Evolutionary conservation across 331 rosid genomes (phyloP), one percentile per base, ranked within the genome.

Genomic region (Arachis monticola): DNA sequence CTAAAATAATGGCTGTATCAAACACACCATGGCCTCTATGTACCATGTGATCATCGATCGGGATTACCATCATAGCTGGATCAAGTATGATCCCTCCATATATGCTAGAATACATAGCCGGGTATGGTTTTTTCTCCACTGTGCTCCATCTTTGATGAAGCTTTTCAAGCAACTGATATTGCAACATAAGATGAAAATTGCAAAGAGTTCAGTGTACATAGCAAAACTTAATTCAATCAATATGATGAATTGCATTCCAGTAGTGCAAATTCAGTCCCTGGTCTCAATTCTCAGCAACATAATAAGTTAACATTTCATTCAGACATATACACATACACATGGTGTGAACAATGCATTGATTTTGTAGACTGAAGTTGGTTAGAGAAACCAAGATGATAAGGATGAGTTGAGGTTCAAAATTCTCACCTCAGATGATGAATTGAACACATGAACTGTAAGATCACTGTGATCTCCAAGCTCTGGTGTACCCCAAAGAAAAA

Each of bases 41-140:
- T 59, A 91, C 93, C 97, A 91, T 91, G 87, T 87, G 97, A 86
- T 91, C 97, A 61, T 91, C 96, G 0, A 91, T 76, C 63, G 93
- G 97, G 77, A 91, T 82, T 32, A 85, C 86, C 97, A 91, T 91
- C 93, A 91, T 6, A 59, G 96, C 89, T 17, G 97, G 99, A 82
- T 92, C 99, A 69, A 88, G 93, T 76, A 82, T 83, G 72, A 94
- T 90, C 61, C 99, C 99, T 65, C 97, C 99, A 81, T 80, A 88
- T 73, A 83, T 40, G 80, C 97, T 91, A 63, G 96, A 91, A 73
- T 84, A 91, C 97, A 91, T 91, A 27, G 96, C 97, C 5, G 96
- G 93, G 76, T 87, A 91, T 70, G 93, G 90, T 83, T 81, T 82
- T 60, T 84, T 90, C 77, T 86, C 85, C 76, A 83, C 89, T 63